A percentile compares a stretch with the other conserved stretches of the same genome.
Evolutionary conservation across 805 yeast species (phyloP).

Genomic region (Schizosaccharomyces octosporus): DNA sequence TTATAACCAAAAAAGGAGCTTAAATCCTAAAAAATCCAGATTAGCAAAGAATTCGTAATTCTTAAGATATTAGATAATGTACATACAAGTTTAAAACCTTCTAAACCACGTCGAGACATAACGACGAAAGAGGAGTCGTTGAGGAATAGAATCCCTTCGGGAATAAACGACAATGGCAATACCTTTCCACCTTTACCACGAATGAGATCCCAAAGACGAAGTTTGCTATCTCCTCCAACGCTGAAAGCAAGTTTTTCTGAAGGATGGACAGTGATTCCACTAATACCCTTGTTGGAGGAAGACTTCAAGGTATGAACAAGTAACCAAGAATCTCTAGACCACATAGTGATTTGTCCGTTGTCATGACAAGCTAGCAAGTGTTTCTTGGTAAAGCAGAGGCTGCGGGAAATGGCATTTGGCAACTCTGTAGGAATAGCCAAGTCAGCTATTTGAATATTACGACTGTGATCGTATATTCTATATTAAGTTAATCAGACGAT

Average conservation of each 20-base stretch:
- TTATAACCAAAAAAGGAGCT: neutral
- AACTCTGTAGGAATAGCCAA: neutral
- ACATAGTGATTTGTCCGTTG: slow-evolving; percentile 68
- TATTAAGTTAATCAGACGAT: slow-evolving; percentile 75
- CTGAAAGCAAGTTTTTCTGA: slow-evolving; percentile 74
- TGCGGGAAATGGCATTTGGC: slow-evolving; percentile 27
- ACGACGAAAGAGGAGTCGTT: neutral
- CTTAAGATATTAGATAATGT: too few relatives aligned
- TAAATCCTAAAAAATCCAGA: neutral
- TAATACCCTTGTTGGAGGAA: slow-evolving; percentile 25
- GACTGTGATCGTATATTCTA: slow-evolving; percentile 77
- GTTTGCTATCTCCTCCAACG: slow-evolving; percentile 62
- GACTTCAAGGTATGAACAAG: neutral
- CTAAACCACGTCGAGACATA: neutral
- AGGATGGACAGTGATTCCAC: slow-evolving; percentile 74
- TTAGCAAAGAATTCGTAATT: too few relatives aligned
- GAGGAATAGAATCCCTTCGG: neutral
- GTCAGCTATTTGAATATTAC: slow-evolving; percentile 41
- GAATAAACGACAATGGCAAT: neutral
- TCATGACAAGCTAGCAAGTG: slow-evolving; percentile 84
- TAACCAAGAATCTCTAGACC: slow-evolving; percentile 95
- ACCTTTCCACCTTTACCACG: slow-evolving; percentile 1
- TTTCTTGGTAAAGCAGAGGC: slow-evolving; percentile 45
- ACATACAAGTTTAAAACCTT: neutral
- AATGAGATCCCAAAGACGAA: slow-evolving; percentile 65